Evolutionary conservation across 495 filamentous ascomycete species (phyloP).

Genomic region (Neurospora sp.): DNA sequence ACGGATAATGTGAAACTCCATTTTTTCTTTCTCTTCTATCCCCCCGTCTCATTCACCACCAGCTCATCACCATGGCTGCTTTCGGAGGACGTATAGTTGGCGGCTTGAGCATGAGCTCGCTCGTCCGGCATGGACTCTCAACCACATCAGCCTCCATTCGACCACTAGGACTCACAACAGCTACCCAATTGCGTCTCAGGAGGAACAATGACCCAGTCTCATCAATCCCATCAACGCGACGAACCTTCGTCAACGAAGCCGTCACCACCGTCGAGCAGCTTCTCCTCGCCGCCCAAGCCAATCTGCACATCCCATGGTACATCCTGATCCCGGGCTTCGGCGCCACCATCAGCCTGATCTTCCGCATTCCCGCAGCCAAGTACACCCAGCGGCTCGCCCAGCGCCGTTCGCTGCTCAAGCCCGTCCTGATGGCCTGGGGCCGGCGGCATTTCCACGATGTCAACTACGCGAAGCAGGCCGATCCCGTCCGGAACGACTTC

Average conservation of each 20-base stretch:
- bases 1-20: neutral
- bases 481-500: neutral
- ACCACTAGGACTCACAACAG: neutral
- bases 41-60: neutral
- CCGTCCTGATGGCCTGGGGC: conserved; percentile 43
- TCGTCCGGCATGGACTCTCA: neutral
- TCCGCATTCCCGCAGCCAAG: conserved; percentile 50
- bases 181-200: neutral
- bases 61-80: neutral
- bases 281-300: conserved; percentile 50
- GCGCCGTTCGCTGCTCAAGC: conserved; percentile 35
- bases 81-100: neutral
- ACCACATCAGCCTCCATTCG: neutral
- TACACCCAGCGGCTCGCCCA: conserved; percentile 38
- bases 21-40: neutral
- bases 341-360: conserved; percentile 45
- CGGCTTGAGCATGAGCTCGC: neutral
- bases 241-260: conserved; percentile 30
- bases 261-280: conserved; percentile 43
- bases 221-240: neutral
- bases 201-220: neutral
- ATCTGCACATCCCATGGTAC: conserved; percentile 58
- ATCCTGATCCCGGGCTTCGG: conserved; percentile 61
- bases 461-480: conserved; percentile 5
- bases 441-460: conserved; percentile 22